phyloP scores from a whole-genome alignment of 2,329 filamentous ascomycete species.

The Chaetoscypha palmicola region DNA sequence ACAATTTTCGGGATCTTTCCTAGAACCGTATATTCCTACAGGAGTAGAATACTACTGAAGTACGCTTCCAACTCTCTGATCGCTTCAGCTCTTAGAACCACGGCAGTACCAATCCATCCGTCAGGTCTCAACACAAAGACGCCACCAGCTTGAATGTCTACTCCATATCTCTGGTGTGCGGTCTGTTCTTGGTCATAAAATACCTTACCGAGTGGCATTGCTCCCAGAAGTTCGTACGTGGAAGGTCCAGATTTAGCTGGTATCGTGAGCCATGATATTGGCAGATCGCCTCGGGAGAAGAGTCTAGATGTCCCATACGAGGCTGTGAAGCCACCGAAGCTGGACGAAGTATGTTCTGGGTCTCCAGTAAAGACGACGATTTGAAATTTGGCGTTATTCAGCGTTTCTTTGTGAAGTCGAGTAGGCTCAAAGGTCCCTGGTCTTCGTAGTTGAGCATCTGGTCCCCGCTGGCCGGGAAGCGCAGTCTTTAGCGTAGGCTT shows the following conservation, averaged over 20 bases:
- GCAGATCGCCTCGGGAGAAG: slow-evolving; percentile 33
- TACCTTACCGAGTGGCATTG: slow-evolving; percentile 43
- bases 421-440: slow-evolving; percentile 39
- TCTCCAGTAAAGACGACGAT: slow-evolving; percentile 37
- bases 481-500: slow-evolving; percentile 16
- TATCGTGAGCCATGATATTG: slow-evolving; percentile 44
- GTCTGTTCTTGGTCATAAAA: slow-evolving; percentile 48
- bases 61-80: slow-evolving; percentile 43
- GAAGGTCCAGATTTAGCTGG: slow-evolving; percentile 35
- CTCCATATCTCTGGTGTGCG: slow-evolving; percentile 37
- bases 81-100: slow-evolving; percentile 30
- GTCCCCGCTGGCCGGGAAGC: slow-evolving; percentile 38
- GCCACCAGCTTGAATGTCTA: slow-evolving; percentile 35
- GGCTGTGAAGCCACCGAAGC: slow-evolving; percentile 17
- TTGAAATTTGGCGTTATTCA: slow-evolving; percentile 37
- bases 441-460: slow-evolving; percentile 39
- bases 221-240: slow-evolving; percentile 38
- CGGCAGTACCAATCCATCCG: slow-evolving; percentile 44
- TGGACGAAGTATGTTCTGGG: slow-evolving; percentile 20
- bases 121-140: slow-evolving; percentile 46
- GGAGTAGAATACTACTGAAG: slow-evolving; percentile 39
- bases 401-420: slow-evolving; percentile 38
- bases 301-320: slow-evolving; percentile 18
- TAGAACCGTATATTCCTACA: too few species aligned
- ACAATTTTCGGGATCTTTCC: too few species aligned